Evolutionary conservation across 768 basidiomycete genomes (phyloP).

Genomic region (Mycena sanguinolenta): DNA sequence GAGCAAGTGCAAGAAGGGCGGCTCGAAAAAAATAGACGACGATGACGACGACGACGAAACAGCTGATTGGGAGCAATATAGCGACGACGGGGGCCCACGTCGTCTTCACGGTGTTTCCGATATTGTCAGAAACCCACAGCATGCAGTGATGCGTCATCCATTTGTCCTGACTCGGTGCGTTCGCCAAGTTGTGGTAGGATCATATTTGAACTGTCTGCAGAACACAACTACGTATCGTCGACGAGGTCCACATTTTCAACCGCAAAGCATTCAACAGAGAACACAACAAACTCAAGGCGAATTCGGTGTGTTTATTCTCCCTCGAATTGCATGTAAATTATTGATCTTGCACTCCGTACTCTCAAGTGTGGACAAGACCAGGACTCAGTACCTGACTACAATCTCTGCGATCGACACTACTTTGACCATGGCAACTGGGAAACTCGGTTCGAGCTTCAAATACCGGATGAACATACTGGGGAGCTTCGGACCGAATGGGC

Average conservation of each 20-base stretch:
- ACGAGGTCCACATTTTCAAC: slow-evolving; percentile 48
- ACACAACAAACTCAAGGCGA: slow-evolving; percentile 40
- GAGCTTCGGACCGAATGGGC: slow-evolving; percentile 40
- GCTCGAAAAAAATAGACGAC: neutral
- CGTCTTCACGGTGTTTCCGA: slow-evolving; percentile 1
- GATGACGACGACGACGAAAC: slow-evolving; percentile 14
- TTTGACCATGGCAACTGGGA: slow-evolving; percentile 46
- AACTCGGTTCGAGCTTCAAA: slow-evolving; percentile 44
- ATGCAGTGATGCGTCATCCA: slow-evolving; percentile 46
- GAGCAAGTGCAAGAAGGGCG: slow-evolving; percentile 4
- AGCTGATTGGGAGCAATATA: neutral
- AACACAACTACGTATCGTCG: slow-evolving; percentile 49
- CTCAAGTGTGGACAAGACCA: slow-evolving; percentile 40
- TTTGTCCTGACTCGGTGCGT: slow-evolving; percentile 52
- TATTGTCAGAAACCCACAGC: slow-evolving; percentile 23
- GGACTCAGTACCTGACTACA: slow-evolving; percentile 28
- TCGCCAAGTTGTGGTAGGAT: neutral
- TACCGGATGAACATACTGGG: slow-evolving; percentile 22
- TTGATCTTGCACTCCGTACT: neutral
- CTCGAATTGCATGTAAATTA: neutral
- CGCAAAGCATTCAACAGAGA: slow-evolving; percentile 44
- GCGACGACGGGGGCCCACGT: neutral
- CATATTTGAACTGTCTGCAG: slow-evolving; percentile 35
- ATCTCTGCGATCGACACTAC: slow-evolving; percentile 43
- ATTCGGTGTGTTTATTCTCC: slow-evolving; percentile 37